Evolutionary conservation across 352 stramenopile species (phyloP).

Genomic region (Blastocystis hominis): DNA sequence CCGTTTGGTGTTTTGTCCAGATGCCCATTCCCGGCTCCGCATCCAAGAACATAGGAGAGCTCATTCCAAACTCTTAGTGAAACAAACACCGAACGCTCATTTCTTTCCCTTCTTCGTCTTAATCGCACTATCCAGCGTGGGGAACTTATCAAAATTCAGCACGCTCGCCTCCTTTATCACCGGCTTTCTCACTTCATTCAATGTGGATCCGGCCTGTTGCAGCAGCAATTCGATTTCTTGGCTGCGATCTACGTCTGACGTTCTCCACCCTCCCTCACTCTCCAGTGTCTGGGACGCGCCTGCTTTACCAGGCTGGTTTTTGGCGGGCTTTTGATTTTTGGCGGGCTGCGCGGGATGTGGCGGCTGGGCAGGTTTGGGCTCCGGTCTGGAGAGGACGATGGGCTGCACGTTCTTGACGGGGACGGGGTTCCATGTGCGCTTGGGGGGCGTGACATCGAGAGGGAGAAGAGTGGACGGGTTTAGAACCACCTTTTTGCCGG

Average conservation of each 20-base stretch:
- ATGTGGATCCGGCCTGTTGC: neutral
- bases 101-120: neutral
- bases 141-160: neutral
- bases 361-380: neutral
- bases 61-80: neutral
- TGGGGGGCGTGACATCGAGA: neutral
- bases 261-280: neutral
- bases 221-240: neutral
- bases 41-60: neutral
- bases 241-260: slow-evolving; percentile 1
- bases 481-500: neutral
- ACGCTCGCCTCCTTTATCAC: neutral
- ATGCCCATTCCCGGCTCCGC: slow-evolving; percentile 16
- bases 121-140: neutral
- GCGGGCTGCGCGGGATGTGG: neutral
- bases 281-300: neutral
- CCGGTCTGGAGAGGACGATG: neutral
- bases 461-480: neutral
- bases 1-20: neutral
- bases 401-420: neutral
- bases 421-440: neutral
- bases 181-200: neutral
- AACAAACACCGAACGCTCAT: slow-evolving; percentile 10
- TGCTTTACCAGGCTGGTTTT: neutral
- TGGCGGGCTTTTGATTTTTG: neutral